phyloP scores from a whole-genome alignment of 1,284 basidiomycete genomes.

The Cystobasidium pallidum region DNA sequence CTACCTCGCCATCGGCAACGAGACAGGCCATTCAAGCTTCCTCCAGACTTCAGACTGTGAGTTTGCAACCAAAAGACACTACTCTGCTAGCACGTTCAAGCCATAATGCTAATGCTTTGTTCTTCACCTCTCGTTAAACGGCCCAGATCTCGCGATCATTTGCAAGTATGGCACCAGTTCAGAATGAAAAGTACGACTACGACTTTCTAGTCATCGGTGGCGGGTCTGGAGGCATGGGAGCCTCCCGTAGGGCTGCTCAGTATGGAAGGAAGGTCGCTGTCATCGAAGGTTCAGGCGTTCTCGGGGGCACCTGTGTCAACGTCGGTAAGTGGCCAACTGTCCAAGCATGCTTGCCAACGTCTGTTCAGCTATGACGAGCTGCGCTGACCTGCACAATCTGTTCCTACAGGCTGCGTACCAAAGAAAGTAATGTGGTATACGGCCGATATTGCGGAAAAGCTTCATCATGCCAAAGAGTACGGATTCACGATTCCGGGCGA shows the following conservation, averaged over 20 bases:
- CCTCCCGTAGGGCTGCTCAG: conserved; percentile 79
- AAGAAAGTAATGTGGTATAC: conserved; percentile 99
- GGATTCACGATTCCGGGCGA: conserved; percentile 64
- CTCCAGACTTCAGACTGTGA: conserved; percentile 10
- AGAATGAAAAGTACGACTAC: conserved; percentile 63
- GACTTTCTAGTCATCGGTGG: conserved; percentile 76
- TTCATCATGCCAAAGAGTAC: conserved; percentile 74
- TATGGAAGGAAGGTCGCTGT: conserved; percentile 94
- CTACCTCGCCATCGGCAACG: background rate
- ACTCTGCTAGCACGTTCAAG: no score
- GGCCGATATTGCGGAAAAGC: conserved; percentile 84
- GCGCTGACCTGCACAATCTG: conserved; percentile 5
- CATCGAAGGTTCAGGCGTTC: conserved; percentile 73
- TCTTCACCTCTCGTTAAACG: no score
- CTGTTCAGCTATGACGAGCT: background rate
- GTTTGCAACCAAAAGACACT: no score
- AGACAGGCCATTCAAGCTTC: conserved; percentile 17
- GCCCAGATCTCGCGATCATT: conserved; percentile 44
- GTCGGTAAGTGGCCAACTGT: conserved; percentile 65
- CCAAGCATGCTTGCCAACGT: conserved; percentile 17
- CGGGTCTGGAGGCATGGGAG: conserved; percentile 78
- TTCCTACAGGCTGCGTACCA: conserved; percentile 72
- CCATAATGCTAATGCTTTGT: no score
- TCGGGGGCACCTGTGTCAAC: conserved; percentile 96
- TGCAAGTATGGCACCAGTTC: conserved; percentile 50